Conservation (phyloP, 2,329 filamentous ascomycete species). For the Penicillium italicum region DNA sequence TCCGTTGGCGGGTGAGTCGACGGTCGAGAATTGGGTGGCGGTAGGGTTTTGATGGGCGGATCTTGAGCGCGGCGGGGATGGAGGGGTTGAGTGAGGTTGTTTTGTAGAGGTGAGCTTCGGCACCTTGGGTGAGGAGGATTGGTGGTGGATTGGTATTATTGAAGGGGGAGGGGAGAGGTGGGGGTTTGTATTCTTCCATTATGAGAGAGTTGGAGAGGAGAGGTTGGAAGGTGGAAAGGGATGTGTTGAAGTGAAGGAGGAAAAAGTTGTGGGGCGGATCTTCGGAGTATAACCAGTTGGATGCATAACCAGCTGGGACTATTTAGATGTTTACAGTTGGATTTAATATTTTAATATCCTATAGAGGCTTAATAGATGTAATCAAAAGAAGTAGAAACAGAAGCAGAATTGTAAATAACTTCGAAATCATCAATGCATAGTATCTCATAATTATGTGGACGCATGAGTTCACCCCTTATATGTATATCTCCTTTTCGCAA, state of each 20-base stretch:
- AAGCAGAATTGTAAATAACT: background rate
- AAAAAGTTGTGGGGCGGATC: conserved; percentile 9
- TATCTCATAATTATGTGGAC: background rate
- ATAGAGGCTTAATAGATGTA: background rate
- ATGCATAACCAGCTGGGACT: background rate
- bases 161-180: conserved; percentile 61
- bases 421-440: background rate
- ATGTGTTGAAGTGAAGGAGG: background rate
- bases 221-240: background rate
- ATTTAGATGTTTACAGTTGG: background rate
- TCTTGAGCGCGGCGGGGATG: conserved; percentile 76
- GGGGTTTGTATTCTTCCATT: conserved; percentile 30
- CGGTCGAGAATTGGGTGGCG: conserved; percentile 85
- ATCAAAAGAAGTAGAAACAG: background rate
- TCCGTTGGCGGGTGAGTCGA: conserved; percentile 78
- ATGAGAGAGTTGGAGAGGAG: background rate
- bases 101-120: conserved; percentile 90
- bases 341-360: background rate
- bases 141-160: conserved; percentile 60
- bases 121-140: conserved; percentile 81
- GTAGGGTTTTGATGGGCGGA: conserved; percentile 87
- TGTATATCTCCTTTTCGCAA: background rate
- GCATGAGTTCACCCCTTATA: background rate
- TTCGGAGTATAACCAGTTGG: conserved; percentile 3
- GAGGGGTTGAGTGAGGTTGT: conserved; percentile 70